Evolutionary conservation across 2,329 filamentous ascomycete species (phyloP).

Genomic region (Malbranchea zuffiana): DNA sequence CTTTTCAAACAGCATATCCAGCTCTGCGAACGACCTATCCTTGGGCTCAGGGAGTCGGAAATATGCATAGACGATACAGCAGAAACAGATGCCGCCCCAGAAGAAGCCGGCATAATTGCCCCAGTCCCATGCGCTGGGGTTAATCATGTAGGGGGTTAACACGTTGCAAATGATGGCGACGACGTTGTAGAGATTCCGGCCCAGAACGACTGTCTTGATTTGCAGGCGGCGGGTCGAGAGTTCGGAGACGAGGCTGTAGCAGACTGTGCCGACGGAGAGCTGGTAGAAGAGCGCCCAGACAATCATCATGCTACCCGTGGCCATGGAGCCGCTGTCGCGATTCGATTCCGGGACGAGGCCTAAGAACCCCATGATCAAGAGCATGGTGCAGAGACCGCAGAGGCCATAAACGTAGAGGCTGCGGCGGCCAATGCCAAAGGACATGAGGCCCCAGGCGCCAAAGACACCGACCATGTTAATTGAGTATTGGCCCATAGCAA

Average conservation of each 20-base stretch:
- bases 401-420: slow-evolving; percentile 67
- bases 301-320: slow-evolving; percentile 77
- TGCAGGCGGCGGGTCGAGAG: slow-evolving; percentile 71
- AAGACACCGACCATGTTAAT: slow-evolving; percentile 71
- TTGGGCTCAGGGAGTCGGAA: slow-evolving; percentile 71
- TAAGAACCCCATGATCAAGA: slow-evolving; percentile 74
- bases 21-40: slow-evolving; percentile 72
- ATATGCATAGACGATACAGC: slow-evolving; percentile 70
- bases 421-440: slow-evolving; percentile 60
- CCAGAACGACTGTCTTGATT: slow-evolving; percentile 85
- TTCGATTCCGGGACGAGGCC: slow-evolving; percentile 57
- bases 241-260: slow-evolving; percentile 79
- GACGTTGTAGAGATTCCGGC: slow-evolving; percentile 69
- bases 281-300: slow-evolving; percentile 76
- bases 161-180: slow-evolving; percentile 72
- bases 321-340: slow-evolving; percentile 52
- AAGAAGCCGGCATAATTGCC: slow-evolving; percentile 80
- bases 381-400: slow-evolving; percentile 60
- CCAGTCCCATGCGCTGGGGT: slow-evolving; percentile 80
- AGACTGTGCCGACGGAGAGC: slow-evolving; percentile 76
- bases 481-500: slow-evolving; percentile 50
- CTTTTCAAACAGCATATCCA: slow-evolving; percentile 74
- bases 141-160: slow-evolving; percentile 85
- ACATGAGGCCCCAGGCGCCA: slow-evolving; percentile 72
- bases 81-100: slow-evolving; percentile 70